Evolutionary conservation across 306 rosid genomes (phyloP).

Genomic region (Rosa lucieae): DNA sequence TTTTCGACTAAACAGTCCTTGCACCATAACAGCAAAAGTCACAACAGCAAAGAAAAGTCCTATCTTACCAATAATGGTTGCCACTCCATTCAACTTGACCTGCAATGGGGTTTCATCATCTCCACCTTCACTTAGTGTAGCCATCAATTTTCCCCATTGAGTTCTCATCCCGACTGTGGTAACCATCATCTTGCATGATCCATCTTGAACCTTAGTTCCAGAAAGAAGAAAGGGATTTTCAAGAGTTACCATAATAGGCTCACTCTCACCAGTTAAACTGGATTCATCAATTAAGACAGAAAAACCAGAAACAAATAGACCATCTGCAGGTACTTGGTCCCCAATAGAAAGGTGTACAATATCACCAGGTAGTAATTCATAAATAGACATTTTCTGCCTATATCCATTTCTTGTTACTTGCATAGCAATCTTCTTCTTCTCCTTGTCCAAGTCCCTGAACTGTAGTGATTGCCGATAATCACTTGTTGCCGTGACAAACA

Average conservation of each 20-base stretch:
- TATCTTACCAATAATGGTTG: constrained; percentile 90
- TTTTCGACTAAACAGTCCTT: constrained; percentile 66
- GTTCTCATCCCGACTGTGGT: constrained; percentile 98
- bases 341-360: constrained; percentile 88
- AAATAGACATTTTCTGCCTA: constrained; percentile 91
- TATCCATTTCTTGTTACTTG: constrained; percentile 89
- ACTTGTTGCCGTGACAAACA: constrained; percentile 89
- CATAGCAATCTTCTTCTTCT: constrained; percentile 82
- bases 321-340: constrained; percentile 94
- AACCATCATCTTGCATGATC: constrained; percentile 87
- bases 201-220: constrained; percentile 95
- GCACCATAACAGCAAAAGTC: constrained; percentile 83
- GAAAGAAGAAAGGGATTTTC: constrained; percentile 89
- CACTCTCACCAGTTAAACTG: constrained; percentile 97
- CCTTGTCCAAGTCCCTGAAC: constrained; percentile 95
- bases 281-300: constrained; percentile 87
- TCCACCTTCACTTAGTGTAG: constrained; percentile 94
- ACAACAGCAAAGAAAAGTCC: constrained; percentile 83
- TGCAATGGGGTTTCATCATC: constrained; percentile 97
- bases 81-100: constrained; percentile 95
- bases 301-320: constrained; percentile 82
- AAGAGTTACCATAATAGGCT: constrained; percentile 66
- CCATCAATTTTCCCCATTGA: constrained; percentile 98
- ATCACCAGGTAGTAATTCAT: constrained; percentile 93
- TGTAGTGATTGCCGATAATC: constrained; percentile 93